Evolutionary conservation across 2,329 filamentous ascomycete genomes (phyloP), one percentile per base, ranked within the genome.

Genomic region (Penicillium sp.): DNA sequence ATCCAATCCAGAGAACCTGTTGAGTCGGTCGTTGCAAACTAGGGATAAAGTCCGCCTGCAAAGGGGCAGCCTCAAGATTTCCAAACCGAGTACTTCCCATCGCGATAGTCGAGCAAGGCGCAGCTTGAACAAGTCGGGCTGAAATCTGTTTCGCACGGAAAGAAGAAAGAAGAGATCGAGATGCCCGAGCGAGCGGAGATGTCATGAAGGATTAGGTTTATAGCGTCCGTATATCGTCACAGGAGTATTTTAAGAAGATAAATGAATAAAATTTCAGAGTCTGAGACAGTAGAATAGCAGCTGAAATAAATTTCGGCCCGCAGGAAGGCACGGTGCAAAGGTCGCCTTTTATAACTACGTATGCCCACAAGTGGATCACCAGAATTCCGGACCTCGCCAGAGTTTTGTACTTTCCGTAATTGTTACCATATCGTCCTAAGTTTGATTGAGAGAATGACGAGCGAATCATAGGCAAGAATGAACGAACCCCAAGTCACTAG

Each of bases 1-100:
- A 66, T 3, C 61, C 59, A 23, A 62, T 62, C 63, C 62, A 65
- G 6, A 65, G 53, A 35, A 65, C 46, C 20, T 60, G 58, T 26
- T 55, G 51, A 18, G 42, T 43, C 8, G 51, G 44, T 25, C 43
- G 49, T 20, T 46, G 43, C 23, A 58, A 50, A 18, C 49, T 56
- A 14, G 51, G 60, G 20, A 63, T 60, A n/a, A 56, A 54, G 11
- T 60, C 45, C 9, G 50, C 15, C 22, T 25, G 35, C 20, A 49
- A 15, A 49, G 46, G 46, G 22, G 33, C 31, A 6, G 46, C 46
- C 46, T 49, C 33, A 22, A 40, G 22, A 0, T 8, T 49, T 7
- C 46, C 46, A 27, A 49, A 40, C 6, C 33, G 46, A 25, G 46
- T 37, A 18, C 22, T 49, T 11, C 22, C 46, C 46, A 49, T 49